A percentile compares a stretch with the other conserved stretches of the same genome.
These are phyloP conservation scores for Lachancea waltii DNA, from an alignment of 805 yeast species.

Conservation along the genomic window DNA sequence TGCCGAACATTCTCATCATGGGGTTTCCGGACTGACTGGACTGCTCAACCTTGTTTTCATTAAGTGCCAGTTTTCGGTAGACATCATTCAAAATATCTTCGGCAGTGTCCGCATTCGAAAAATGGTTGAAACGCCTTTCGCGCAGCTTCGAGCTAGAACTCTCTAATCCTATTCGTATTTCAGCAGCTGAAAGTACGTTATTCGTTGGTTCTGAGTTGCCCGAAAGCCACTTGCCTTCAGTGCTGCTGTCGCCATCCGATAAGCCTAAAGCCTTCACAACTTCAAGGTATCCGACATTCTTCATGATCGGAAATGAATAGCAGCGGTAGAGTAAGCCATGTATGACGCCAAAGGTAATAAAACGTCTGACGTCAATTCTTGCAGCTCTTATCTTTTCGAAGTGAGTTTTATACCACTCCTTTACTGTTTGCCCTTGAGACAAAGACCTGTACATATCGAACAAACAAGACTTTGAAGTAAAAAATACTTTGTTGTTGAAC, in stretches of 20 bases:
- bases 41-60: not conserved
- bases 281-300: slow-evolving; percentile 15
- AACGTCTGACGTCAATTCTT: slow-evolving; percentile 75
- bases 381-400: slow-evolving; percentile 40
- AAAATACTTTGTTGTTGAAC: slow-evolving; percentile 13
- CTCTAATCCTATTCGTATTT: slow-evolving; percentile 22
- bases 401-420: slow-evolving; percentile 77
- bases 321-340: slow-evolving; percentile 79
- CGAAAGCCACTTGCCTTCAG: slow-evolving; percentile 10
- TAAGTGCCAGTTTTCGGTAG: slow-evolving; percentile 25
- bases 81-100: slow-evolving; percentile 26
- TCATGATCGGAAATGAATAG: slow-evolving; percentile 63
- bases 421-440: slow-evolving; percentile 68
- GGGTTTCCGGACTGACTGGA: slow-evolving; percentile 1
- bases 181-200: slow-evolving; percentile 29
- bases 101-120: slow-evolving; percentile 20
- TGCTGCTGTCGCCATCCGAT: slow-evolving; percentile 15
- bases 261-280: slow-evolving; percentile 10
- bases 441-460: slow-evolving; percentile 72
- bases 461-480: slow-evolving; percentile 60
- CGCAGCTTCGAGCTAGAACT: slow-evolving; percentile 1
- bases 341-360: slow-evolving; percentile 79
- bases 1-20: slow-evolving; percentile 2
- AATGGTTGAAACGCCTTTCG: slow-evolving; percentile 4
- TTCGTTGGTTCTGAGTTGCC: slow-evolving; percentile 9